Percentiles rank a stretch among this genome's conserved stretches.
phyloP scores from a whole-genome alignment of 2,329 filamentous ascomycete genomes.

The Ophiostoma novo-ulmi region DNA sequence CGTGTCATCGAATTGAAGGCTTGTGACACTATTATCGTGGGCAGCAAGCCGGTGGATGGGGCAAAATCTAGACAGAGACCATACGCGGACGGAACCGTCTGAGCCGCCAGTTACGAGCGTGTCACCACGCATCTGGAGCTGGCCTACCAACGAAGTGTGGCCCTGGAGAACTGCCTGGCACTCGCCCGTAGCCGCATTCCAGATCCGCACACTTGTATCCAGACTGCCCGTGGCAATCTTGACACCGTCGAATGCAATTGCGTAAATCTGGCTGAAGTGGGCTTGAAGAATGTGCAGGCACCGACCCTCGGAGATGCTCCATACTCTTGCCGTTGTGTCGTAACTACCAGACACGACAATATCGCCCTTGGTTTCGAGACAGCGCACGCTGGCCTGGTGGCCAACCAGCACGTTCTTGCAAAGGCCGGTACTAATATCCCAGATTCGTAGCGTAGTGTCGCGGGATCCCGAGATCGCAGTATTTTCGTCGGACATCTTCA shows the following conservation, averaged over 20 bases:
- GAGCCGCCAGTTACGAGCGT: conserved; percentile 94
- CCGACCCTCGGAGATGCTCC: conserved; percentile 93
- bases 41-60: conserved; percentile 92
- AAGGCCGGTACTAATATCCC: conserved; percentile 83
- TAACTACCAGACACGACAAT: conserved; percentile 98
- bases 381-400: conserved; percentile 91
- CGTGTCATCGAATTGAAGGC: conserved; percentile 92
- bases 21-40: conserved; percentile 97
- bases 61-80: conserved; percentile 85
- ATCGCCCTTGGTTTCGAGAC: conserved; percentile 92
- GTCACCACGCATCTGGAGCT: conserved; percentile 90
- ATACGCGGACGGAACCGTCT: conserved; percentile 92
- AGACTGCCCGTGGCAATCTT: conserved; percentile 92
- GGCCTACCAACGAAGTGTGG: conserved; percentile 92
- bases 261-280: conserved; percentile 98
- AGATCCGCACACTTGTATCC: conserved; percentile 94
- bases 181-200: conserved; percentile 81
- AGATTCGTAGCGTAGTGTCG: conserved; percentile 89
- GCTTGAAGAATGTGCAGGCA: conserved; percentile 86
- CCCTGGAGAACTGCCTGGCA: conserved; percentile 91
- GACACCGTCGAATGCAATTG: conserved; percentile 92
- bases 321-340: conserved; percentile 92
- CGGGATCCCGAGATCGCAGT: conserved; percentile 95
- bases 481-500: conserved; percentile 93
- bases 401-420: conserved; percentile 90